These are phyloP conservation scores for Trichocladium uniseriatum DNA, from an alignment of 495 filamentous ascomycete species.

Conservation along the genomic window DNA sequence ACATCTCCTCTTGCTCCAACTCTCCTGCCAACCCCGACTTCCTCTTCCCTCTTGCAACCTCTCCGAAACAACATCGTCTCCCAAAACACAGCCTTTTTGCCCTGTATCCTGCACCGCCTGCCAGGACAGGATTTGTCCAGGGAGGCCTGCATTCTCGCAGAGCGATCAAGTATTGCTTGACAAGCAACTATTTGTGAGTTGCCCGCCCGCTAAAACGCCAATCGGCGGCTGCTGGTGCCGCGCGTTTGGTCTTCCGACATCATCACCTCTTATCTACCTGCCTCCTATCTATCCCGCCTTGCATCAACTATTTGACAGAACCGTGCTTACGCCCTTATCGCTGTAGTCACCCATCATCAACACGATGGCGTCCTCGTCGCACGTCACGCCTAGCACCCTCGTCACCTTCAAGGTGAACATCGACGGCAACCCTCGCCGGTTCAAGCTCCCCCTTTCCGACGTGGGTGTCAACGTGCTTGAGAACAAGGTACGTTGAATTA, in stretches of 20 bases:
- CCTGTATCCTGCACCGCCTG: not conserved
- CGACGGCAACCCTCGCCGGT: conserved; percentile 63
- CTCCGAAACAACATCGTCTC: not conserved
- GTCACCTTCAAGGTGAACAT: conserved; percentile 80
- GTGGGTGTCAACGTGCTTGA: conserved; percentile 68
- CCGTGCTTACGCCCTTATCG: too few species aligned
- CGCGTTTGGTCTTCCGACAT: not conserved
- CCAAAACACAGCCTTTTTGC: not conserved
- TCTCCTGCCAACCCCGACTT: conserved; percentile 4
- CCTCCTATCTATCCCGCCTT: not conserved
- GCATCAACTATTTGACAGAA: too few species aligned
- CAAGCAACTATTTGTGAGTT: not conserved
- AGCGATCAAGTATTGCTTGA: not conserved
- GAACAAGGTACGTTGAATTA: conserved; percentile 61
- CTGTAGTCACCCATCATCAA: not conserved
- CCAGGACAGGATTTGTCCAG: not conserved
- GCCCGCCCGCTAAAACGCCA: not conserved
- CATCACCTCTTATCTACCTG: not conserved
- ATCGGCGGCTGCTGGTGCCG: not conserved
- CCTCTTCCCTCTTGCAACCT: conserved; percentile 3
- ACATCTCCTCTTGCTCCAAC: not conserved
- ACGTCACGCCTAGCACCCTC: conserved; percentile 59
- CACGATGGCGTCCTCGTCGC: conserved; percentile 44
- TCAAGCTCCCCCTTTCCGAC: conserved; percentile 84
- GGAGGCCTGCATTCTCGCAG: not conserved